Conservation (phyloP, 139 green algal species). For the Chlorella vulgaris region DNA sequence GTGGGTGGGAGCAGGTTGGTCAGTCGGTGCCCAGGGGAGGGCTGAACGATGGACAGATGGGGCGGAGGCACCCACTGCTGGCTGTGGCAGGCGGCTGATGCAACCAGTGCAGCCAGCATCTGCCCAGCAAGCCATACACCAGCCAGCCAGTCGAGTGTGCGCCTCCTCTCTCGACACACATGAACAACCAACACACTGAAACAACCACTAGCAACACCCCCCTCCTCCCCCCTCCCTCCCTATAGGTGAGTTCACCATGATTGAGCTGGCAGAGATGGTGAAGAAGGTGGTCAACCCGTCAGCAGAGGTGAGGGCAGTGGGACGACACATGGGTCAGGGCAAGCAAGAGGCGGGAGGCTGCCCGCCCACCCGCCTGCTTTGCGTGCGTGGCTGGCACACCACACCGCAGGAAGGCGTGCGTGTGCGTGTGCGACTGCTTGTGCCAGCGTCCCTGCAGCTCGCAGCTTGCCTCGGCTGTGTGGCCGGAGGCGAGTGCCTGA, state of each 20-base stretch:
- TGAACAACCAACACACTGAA: too few species aligned
- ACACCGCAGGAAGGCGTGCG: too few species aligned
- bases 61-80: too few species aligned
- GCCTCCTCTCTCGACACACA: too few species aligned
- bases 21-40: too few species aligned
- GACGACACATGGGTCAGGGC: neutral
- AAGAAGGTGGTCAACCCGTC: constrained; percentile 88
- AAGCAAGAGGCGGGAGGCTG: neutral
- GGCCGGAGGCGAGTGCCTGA: neutral
- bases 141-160: too few species aligned
- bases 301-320: constrained; percentile 33
- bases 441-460: neutral
- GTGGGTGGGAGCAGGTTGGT: too few species aligned
- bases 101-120: too few species aligned
- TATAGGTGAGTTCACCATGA: constrained; percentile 97
- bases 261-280: constrained; percentile 95
- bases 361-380: neutral
- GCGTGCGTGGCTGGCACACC: neutral
- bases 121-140: too few species aligned
- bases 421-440: too few species aligned
- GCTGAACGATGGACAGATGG: too few species aligned
- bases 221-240: neutral
- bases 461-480: neutral
- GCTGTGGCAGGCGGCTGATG: too few species aligned
- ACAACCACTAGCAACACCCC: neutral